Percentiles rank a stretch among this genome's conserved stretches.
Conservation (phyloP, 164 flowering plant species). For the Vitis vinifera region DNA sequence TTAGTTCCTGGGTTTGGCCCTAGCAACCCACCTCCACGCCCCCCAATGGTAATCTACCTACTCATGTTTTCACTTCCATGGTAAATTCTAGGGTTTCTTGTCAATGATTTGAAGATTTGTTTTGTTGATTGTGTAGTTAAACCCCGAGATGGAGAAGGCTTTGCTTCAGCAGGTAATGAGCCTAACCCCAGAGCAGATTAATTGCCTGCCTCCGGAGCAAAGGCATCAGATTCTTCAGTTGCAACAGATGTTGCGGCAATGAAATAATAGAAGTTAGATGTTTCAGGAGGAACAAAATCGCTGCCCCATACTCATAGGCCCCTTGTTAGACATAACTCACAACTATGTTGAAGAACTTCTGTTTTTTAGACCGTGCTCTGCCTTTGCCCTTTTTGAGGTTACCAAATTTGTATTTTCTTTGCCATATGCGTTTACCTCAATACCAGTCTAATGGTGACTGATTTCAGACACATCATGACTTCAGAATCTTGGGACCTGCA, state of each 20-base stretch:
- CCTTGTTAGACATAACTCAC: background rate
- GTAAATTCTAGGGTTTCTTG: background rate
- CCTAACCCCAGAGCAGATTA: slow-evolving; percentile 90
- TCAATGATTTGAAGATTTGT: background rate
- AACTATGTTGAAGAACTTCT: too few species aligned
- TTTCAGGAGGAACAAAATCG: too few species aligned
- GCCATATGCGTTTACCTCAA: too few species aligned
- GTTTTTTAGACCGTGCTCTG: too few species aligned
- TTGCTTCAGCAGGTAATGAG: slow-evolving; percentile 93
- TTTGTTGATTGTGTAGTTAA: slow-evolving; percentile 44
- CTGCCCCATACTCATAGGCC: background rate
- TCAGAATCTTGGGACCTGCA: too few species aligned
- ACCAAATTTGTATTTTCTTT: too few species aligned
- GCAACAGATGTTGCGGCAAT: slow-evolving; percentile 85
- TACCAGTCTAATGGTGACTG: too few species aligned
- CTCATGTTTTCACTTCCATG: background rate
- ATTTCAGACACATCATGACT: too few species aligned
- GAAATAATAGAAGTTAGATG: background rate
- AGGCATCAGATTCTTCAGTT: slow-evolving; percentile 87
- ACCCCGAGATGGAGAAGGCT: slow-evolving; percentile 82
- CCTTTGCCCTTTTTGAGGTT: too few species aligned
- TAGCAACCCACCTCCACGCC: slow-evolving; percentile 52
- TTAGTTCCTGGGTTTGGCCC: slow-evolving; percentile 48
- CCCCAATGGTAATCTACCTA: slow-evolving; percentile 41
- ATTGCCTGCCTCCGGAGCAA: slow-evolving; percentile 88